Evolutionary conservation across 176 grass and related monocot genomes (phyloP), one percentile per base, ranked within the genome.

Genomic region (Paspalum notatum): DNA sequence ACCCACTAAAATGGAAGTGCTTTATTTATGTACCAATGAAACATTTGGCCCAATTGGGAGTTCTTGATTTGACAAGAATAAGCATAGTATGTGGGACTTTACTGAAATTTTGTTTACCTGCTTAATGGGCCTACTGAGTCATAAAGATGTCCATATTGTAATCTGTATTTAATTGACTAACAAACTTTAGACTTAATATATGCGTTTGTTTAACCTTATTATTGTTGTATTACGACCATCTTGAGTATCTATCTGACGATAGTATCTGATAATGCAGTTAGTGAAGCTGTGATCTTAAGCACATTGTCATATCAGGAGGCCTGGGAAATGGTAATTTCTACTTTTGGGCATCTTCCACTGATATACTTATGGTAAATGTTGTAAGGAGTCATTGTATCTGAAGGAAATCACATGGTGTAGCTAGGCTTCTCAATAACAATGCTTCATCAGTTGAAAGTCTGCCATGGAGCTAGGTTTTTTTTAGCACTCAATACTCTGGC

Each of bases 241-340:
- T 70, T 85, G 9, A 21, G 11, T 50, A 62, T 64, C 41, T 74
- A 46, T 70, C 46, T 82, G 43, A 82, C 63, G 27, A 27, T 7
- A 73, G 5, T 47, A 50, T 52, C 26, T 65, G 14, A 49, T 76
- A 70, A 64, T 94, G 66, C 89, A 94, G 92, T 94, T 82, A 87
- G 92, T 56, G 92, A 94, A 75, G 92, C 92, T 75, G 92, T 94
- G 60, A 94, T 94, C 48, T 61, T 94, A 50, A 88, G 84, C 52
- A 91, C 83, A 25, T 87, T 94, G 56, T 94, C 92, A 8, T 94
- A 94, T 75, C 92, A 94, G 67, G 92, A 94, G 82, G 92, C 92
- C 15, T 94, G 92, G 92, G 92, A 94, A 89, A 94, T 94, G 92
- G 92, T 94, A 78, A 83, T 82, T 79, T 84, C 1, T 83, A 78